Percentiles rank a stretch among this genome's conserved stretches.
Conservation (phyloP, 805 yeast species). For the Kluyveromyces dobzhanskii region DNA sequence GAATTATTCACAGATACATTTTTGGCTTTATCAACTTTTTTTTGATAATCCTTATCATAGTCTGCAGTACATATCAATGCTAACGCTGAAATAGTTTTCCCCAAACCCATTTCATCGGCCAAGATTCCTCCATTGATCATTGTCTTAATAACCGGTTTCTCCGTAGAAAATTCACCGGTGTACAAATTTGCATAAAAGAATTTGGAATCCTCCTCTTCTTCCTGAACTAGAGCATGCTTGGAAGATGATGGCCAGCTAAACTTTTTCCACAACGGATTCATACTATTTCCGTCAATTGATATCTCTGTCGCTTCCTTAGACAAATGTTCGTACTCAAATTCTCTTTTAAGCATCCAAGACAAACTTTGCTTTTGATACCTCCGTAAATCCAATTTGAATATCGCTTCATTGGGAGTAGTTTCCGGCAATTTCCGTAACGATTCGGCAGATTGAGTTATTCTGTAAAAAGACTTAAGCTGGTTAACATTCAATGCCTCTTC, state of each 20-base stretch:
- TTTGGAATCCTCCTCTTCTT: slow-evolving; percentile 7
- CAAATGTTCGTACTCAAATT: slow-evolving; percentile 41
- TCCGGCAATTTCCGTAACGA: slow-evolving; percentile 50
- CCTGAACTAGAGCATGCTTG: slow-evolving; percentile 3
- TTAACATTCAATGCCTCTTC: slow-evolving; percentile 48
- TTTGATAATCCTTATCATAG: slow-evolving; percentile 29
- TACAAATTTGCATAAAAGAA: slow-evolving; percentile 69
- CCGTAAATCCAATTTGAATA: slow-evolving; percentile 52
- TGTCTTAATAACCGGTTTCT: slow-evolving; percentile 56
- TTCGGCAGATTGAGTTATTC: slow-evolving; percentile 59
- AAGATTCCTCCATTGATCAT: slow-evolving; percentile 73
- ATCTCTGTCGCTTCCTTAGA: slow-evolving; percentile 10
- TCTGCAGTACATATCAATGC: slow-evolving; percentile 65
- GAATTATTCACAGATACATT: background rate
- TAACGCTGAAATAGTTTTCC: slow-evolving; percentile 81
- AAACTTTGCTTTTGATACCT: slow-evolving; percentile 79
- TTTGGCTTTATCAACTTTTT: background rate
- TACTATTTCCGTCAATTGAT: slow-evolving; percentile 39
- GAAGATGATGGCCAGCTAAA: slow-evolving; percentile 57
- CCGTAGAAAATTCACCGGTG: slow-evolving; percentile 67
- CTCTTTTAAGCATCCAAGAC: slow-evolving; percentile 84
- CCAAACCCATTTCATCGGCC: slow-evolving; percentile 96
- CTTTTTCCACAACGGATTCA: slow-evolving; percentile 83
- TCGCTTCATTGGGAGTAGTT: slow-evolving; percentile 41
- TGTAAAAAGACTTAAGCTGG: slow-evolving; percentile 69